These are phyloP conservation scores for Casuarina glauca DNA, from an alignment of 306 rosid species.

Conservation along the genomic window DNA sequence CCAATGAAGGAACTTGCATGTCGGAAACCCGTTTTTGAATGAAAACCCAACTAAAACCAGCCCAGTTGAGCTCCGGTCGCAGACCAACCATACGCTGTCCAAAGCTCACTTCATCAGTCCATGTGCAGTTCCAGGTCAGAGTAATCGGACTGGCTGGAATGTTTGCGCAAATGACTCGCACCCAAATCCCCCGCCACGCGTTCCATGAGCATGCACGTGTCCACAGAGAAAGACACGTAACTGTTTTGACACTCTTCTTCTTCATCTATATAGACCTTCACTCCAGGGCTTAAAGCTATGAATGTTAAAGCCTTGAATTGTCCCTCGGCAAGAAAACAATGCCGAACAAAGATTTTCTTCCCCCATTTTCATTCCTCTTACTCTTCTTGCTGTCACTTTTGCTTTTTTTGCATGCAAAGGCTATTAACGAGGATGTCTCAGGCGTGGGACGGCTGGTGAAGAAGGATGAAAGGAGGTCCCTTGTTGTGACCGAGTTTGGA, in stretches of 20 bases:
- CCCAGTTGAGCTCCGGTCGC: background rate
- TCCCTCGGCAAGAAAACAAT: background rate
- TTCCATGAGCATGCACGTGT: conserved; percentile 45
- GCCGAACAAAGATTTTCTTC: conserved; percentile 15
- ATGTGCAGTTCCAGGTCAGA: background rate
- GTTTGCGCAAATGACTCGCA: conserved; percentile 10
- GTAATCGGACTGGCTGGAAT: conserved; percentile 20
- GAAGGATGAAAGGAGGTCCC: conserved; percentile 45
- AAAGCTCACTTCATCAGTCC: background rate
- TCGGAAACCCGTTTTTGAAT: no score
- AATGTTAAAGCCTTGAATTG: background rate
- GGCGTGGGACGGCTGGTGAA: conserved; percentile 41
- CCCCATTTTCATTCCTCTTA: conserved; percentile 21
- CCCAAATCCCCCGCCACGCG: conserved; percentile 46
- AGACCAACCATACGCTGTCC: background rate
- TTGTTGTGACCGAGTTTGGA: conserved; percentile 58
- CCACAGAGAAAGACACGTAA: conserved; percentile 45
- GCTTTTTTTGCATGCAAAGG: conserved; percentile 28
- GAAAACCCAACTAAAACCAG: background rate
- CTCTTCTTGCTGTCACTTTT: conserved; percentile 28
- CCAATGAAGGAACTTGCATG: no score
- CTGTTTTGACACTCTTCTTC: conserved; percentile 14
- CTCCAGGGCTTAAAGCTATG: conserved; percentile 12
- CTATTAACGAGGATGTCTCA: conserved; percentile 28
- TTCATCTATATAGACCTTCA: conserved; percentile 28